phyloP scores from a whole-genome alignment of 768 basidiomycete species.

The Gymnopilus dilepis region DNA sequence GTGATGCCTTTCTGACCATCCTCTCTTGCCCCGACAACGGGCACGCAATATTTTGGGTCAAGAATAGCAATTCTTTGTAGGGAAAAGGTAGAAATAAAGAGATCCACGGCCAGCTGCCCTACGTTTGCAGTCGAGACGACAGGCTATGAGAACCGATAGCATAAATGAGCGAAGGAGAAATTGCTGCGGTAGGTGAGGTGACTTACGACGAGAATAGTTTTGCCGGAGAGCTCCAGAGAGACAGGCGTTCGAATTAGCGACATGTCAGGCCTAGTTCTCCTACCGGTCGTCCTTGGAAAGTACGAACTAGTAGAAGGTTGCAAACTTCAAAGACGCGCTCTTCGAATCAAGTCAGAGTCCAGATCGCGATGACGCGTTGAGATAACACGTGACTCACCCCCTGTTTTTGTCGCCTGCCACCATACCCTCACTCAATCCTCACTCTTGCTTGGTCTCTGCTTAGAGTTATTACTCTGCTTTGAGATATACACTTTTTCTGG shows the following conservation, averaged over 20 bases:
- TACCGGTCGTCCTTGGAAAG: no score
- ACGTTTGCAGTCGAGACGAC: constrained; percentile 84
- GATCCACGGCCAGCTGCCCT: constrained; percentile 76
- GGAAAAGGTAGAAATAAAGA: constrained; percentile 70
- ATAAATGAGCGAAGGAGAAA: neutral
- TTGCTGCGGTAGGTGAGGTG: neutral
- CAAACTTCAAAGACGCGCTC: no score
- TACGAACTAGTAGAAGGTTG: no score
- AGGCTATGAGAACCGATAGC: constrained; percentile 46
- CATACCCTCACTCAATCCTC: no score
- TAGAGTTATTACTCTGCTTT: no score
- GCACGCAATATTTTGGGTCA: constrained; percentile 65
- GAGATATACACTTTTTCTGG: no score
- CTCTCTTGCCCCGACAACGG: constrained; percentile 77
- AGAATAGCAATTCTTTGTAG: constrained; percentile 67
- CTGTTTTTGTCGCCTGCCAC: no score
- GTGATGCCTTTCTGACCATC: constrained; percentile 64
- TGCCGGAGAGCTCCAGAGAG: constrained; percentile 37
- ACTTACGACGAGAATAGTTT: constrained; percentile 52
- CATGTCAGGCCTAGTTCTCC: constrained; percentile 30
- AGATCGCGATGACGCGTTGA: constrained; percentile 4
- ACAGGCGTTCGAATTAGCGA: constrained; percentile 40
- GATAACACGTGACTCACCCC: neutral
- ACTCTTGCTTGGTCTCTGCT: no score
- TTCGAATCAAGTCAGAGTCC: no score